Percentiles rank a stretch among this genome's conserved stretches.
phyloP scores from a whole-genome alignment of 1,284 basidiomycete genomes.

The Tilletia indica region DNA sequence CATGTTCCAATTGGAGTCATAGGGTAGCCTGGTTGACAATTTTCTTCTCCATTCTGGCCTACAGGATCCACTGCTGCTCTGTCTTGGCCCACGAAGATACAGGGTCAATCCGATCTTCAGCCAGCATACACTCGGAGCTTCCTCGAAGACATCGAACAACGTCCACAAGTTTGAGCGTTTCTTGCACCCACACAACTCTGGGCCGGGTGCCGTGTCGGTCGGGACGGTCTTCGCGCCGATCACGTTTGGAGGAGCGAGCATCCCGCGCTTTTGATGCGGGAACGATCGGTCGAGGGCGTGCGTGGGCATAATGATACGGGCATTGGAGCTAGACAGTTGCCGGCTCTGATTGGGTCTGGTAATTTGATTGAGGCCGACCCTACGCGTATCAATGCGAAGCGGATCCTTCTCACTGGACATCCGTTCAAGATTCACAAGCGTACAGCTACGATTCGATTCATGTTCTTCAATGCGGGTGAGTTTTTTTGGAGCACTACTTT shows the following conservation, averaged over 20 bases:
- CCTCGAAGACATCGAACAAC: constrained; percentile 83
- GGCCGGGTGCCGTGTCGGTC: constrained; percentile 70
- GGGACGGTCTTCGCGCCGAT: constrained; percentile 78
- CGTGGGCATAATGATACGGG: constrained; percentile 50
- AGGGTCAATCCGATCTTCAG: constrained; percentile 84
- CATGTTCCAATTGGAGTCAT: not conserved
- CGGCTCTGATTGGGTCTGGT: constrained; percentile 83
- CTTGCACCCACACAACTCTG: constrained; percentile 69
- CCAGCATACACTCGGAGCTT: constrained; percentile 67
- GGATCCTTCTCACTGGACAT: constrained; percentile 88
- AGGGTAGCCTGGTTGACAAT: not conserved
- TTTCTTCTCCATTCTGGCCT: constrained; percentile 9
- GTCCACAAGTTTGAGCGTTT: constrained; percentile 97
- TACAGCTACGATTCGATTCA: constrained; percentile 93
- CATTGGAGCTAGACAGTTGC: constrained; percentile 49
- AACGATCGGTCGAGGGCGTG: constrained; percentile 37
- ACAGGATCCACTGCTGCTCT: constrained; percentile 82
- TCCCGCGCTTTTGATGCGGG: constrained; percentile 44
- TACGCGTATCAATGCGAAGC: constrained; percentile 85
- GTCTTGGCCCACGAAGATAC: constrained; percentile 82
- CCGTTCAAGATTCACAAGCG: constrained; percentile 98
- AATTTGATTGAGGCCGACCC: constrained; percentile 84
- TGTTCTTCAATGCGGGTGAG: constrained; percentile 80
- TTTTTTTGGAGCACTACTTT: not conserved
- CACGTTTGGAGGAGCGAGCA: constrained; percentile 69